These are phyloP conservation scores for Podaxis sp. DNA, from an alignment of 768 basidiomycete genomes.

Conservation along the genomic window DNA sequence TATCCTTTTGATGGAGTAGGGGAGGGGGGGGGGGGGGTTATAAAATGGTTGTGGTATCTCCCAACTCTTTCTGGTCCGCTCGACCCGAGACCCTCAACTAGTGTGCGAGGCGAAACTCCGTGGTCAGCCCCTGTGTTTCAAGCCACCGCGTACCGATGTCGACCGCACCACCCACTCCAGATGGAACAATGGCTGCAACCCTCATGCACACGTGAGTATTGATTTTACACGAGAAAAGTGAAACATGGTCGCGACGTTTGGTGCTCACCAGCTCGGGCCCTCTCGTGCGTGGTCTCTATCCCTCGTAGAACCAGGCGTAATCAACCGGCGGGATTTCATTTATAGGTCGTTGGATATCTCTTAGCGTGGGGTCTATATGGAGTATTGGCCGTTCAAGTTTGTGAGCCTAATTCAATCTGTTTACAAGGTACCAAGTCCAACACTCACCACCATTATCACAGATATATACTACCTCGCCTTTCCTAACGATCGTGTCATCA, in stretches of 20 bases:
- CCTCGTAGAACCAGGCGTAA: neutral
- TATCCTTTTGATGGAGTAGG: too few relatives aligned
- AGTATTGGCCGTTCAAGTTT: slow-evolving; percentile 25
- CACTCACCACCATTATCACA: slow-evolving; percentile 6
- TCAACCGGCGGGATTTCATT: neutral
- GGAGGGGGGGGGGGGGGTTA: too few relatives aligned
- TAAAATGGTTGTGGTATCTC: neutral
- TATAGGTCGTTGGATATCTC: slow-evolving; percentile 25
- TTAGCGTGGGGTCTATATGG: slow-evolving; percentile 26
- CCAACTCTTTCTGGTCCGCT: neutral
- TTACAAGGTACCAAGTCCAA: neutral
- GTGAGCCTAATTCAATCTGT: slow-evolving; percentile 14
- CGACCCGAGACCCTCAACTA: neutral
- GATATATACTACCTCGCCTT: slow-evolving; percentile 33
- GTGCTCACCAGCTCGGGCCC: neutral
- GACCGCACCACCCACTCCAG: neutral
- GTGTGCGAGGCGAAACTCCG: neutral
- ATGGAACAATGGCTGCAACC: neutral
- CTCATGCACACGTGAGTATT: neutral
- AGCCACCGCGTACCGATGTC: neutral
- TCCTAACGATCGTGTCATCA: slow-evolving; percentile 19
- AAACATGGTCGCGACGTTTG: neutral
- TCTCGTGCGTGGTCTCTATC: neutral
- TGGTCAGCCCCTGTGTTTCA: neutral
- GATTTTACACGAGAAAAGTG: neutral